Base-by-base conservation (phyloP, 2,329 filamentous ascomycete species). In the Kalaharituber pfeilii region DNA sequence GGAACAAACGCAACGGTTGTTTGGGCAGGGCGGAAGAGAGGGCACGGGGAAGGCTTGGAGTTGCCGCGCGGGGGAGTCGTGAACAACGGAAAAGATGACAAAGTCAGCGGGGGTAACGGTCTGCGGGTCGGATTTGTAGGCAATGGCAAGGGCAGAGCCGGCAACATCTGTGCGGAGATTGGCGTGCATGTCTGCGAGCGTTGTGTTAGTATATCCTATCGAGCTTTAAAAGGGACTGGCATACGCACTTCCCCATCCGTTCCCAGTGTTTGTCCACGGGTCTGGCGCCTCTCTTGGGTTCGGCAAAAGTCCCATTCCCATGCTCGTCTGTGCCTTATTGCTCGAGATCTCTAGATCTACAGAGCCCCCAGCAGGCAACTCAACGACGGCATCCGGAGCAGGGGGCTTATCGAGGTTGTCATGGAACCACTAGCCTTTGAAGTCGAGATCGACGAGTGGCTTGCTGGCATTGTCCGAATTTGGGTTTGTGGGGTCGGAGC, bases 351-450 rank as follows among this genome's bases (percentile, higher is more conserved):
- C 42, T 27, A 59, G 25, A 42, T 59, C 53, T 2, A 59, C 52
- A 15, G 28, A 18, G 1, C 54, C 56, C 9, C 51, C 53, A 24
- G 42, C 42, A 7, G 56, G 55, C 8, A 59, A 56, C 13, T 4
- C 5, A 25, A 47, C 42, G 20, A 56, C 51, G n/a, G 51, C 53
- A 28, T 56, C 22, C 13, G 29, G 50, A 2, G 30, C 50, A 20
- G 57, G 57, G 4, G 57, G 57, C 36, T 57, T 57, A 39, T 59
- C 51, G 44, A 59, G 51, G 47, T 57, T 57, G 52, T 55, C 57
- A 25, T 59, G 57, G 53, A 56, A 59, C 57, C 57, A 59, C 57
- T 56, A 59, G 39, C 55, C 33, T 8, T 42, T 11, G 49, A 59
- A 59, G 22, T 26, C 53, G 18, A 53, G 53, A 25, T 52, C 53